Conservation (phyloP, 2,329 filamentous ascomycete species). For the Xylaria sp. region DNA sequence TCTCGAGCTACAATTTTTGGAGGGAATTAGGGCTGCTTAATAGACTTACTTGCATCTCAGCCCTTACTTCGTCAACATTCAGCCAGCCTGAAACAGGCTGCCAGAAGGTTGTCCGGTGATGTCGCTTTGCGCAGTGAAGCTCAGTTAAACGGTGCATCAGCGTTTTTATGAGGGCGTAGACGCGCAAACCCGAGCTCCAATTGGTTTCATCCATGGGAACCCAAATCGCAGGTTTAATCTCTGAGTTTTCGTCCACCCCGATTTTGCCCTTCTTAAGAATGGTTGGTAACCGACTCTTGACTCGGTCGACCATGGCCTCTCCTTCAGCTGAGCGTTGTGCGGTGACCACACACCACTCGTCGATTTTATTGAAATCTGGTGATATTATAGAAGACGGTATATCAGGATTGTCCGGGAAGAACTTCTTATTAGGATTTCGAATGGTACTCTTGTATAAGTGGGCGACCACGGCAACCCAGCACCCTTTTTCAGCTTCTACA, state of each 20-base stretch:
- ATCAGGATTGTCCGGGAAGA: background rate
- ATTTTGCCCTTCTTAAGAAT: constrained; percentile 30
- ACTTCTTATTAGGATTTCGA: constrained; percentile 15
- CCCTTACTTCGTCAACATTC: constrained; percentile 37
- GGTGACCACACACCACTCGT: constrained; percentile 32
- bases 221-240: constrained; percentile 28
- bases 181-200: constrained; percentile 34
- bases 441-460: constrained; percentile 22
- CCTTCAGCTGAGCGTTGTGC: constrained; percentile 5
- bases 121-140: constrained; percentile 8
- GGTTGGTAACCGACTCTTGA: constrained; percentile 18
- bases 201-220: constrained; percentile 17
- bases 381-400: constrained; percentile 4
- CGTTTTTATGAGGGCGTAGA: constrained; percentile 34
- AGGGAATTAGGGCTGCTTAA: background rate
- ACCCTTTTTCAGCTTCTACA: constrained; percentile 29
- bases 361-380: constrained; percentile 18
- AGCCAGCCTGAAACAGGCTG: constrained; percentile 33
- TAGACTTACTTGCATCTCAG: constrained; percentile 38
- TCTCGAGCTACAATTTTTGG: no score
- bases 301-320: constrained; percentile 15
- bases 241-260: constrained; percentile 3
- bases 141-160: constrained; percentile 36
- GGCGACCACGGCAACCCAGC: constrained; percentile 34
- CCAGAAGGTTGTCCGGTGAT: constrained; percentile 29